These are phyloP conservation scores for Citrus glauca DNA, from an alignment of 345 rosid genomes.

Conservation along the genomic window DNA sequence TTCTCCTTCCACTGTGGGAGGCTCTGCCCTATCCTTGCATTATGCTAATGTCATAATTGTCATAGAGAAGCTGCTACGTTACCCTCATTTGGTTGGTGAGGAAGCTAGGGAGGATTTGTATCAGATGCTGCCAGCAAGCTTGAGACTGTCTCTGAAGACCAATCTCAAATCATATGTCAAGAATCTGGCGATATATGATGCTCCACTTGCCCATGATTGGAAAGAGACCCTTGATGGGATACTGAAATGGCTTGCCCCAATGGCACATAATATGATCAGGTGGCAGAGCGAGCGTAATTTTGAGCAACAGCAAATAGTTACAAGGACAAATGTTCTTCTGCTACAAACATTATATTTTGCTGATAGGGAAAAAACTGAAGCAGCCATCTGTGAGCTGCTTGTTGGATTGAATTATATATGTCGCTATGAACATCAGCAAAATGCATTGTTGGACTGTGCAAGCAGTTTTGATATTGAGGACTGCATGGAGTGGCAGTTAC, in stretches of 20 bases:
- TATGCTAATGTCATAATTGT: constrained; percentile 88
- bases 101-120: constrained; percentile 95
- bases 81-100: constrained; percentile 93
- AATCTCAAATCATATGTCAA: constrained; percentile 70
- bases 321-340: constrained; percentile 72
- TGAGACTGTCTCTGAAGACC: constrained; percentile 55
- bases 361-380: constrained; percentile 81
- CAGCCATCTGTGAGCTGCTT: constrained; percentile 73
- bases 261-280: constrained; percentile 91
- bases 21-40: constrained; percentile 84
- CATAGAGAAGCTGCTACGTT: constrained; percentile 78
- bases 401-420: constrained; percentile 94
- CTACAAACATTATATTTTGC: constrained; percentile 89
- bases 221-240: constrained; percentile 72
- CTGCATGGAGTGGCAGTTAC: constrained; percentile 88
- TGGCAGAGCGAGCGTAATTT: constrained; percentile 96
- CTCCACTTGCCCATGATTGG: constrained; percentile 95
- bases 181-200: constrained; percentile 85
- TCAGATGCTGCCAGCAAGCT: constrained; percentile 87
- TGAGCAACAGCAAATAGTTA: constrained; percentile 87
- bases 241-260: constrained; percentile 81
- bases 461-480: constrained; percentile 97
- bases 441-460: constrained; percentile 78
- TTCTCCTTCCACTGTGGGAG: constrained; percentile 74
- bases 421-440: constrained; percentile 85